Base-by-base conservation (phyloP, 192 early-diverging fungal genomes). In the Neocallimastix lanati region DNA sequence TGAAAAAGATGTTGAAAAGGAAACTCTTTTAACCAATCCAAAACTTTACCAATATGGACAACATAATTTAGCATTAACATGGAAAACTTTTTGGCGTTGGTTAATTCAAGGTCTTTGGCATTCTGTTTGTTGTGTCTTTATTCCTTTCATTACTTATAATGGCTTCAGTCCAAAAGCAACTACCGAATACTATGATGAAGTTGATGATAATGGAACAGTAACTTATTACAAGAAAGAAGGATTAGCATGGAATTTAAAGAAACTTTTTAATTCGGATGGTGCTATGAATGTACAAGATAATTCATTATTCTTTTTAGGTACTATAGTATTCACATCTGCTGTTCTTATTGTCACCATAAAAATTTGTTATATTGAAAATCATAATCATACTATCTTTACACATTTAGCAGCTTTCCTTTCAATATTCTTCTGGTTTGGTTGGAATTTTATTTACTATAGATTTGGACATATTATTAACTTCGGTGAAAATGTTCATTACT, bases 291-390 rank as follows among this genome's bases (percentile, higher is more conserved):
- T 67, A 21, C 50, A 67, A 67, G 50, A 67, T 67, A 67, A 67
- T 67, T 67, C 50, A n/a, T 67, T 67, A 67, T n/a, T 86, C 76
- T 81, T 85, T 27, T 82, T 84, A 30, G 89, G 91, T 28, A 79
- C 92, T 29, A 80, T 85, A 11, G 84, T 90, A 2, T 93, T 89
- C 81, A 83, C 88, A 27, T 87, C 86, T 36, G 86, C 91, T 83
- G 88, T 93, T 4, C 77, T 93, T 35, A 85, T 91, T 4, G 92
- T 92, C 1, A 93, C 92, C 2, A 79, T 92, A 79, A 92, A 93
- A 84, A 88, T 93, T 67, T 89, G 90, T 11, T 93, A 92, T 35
- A 77, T 93, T 21, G 92, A 93, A 80, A 87, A 87, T 36, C 92
- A 90, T 77, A 88, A 90, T 37, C 89, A 89, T 87, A 86, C 88